Conservation (phyloP, 257 asterid genomes). For the Linaria vulgaris region DNA sequence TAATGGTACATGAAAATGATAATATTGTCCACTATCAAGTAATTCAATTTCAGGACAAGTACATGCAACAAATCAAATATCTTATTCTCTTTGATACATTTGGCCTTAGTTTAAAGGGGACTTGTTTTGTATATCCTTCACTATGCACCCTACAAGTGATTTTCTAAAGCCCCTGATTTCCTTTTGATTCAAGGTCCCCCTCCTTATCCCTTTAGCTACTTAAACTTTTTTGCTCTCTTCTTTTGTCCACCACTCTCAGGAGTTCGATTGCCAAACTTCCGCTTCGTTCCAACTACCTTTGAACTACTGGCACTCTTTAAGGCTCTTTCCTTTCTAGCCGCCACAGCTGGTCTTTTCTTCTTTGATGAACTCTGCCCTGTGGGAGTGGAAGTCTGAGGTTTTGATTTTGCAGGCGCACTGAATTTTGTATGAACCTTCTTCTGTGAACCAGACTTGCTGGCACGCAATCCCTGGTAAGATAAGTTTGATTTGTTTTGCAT, state of each 20-base stretch:
- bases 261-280: slow-evolving; percentile 59
- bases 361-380: slow-evolving; percentile 24
- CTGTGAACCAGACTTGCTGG: slow-evolving; percentile 68
- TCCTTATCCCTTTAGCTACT: slow-evolving; percentile 15
- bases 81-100: not conserved
- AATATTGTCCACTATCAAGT: not conserved
- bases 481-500: slow-evolving; percentile 28
- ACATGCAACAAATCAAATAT: not conserved
- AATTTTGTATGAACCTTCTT: slow-evolving; percentile 48
- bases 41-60: not conserved
- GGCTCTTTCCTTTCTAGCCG: slow-evolving; percentile 71
- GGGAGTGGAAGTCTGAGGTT: slow-evolving; percentile 23
- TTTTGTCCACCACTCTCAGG: slow-evolving; percentile 53
- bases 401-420: slow-evolving; percentile 28
- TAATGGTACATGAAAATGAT: not conserved
- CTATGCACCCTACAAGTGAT: too few species aligned
- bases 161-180: not conserved
- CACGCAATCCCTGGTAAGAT: slow-evolving; percentile 82
- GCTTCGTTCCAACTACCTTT: slow-evolving; percentile 52
- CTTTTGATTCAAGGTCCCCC: not conserved
- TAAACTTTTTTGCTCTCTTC: slow-evolving; percentile 67
- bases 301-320: slow-evolving; percentile 36
- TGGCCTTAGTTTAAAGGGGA: not conserved
- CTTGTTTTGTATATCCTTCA: too few species aligned
- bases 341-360: slow-evolving; percentile 79